Base-by-base conservation (phyloP, 2,329 filamentous ascomycete species). In the Pseudogymnoascus sp. region DNA sequence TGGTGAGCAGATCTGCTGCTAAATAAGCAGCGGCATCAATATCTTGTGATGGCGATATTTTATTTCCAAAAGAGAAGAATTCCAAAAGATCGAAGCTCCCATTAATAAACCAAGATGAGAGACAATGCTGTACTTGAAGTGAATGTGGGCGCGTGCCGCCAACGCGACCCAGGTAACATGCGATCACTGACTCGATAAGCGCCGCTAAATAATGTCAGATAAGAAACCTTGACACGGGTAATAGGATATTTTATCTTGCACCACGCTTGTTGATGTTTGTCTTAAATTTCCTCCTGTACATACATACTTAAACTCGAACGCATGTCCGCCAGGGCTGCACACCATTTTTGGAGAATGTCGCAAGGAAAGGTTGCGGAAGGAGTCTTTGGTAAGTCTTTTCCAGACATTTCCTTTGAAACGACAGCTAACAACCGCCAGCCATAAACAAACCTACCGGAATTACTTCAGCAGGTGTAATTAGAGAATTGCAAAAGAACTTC, bases 371-470 rank as follows among this genome's bases (percentile, higher is more conserved):
- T 84, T 62, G 72, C 84, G 61, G 84, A 88, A 72, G 85, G 85
- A 66, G 78, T 85, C 64, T 83, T 87, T 68, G 83, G 83, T 85
- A 77, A 66, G 72, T 71, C n/a, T 33, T 59, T 33, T 36, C 13
- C 5, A 21, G 13, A 11, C n/a, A 59, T 15, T n/a, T 40, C 65
- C 15, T 13, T 54, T 50, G 29, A 31, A 37, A 57, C 47, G 57
- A 36, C 44, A 8, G 60, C 54, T 68, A 63, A 66, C 41, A 15
- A n/a, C 29, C 57, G 37, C 10, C 68, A 96, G 93, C 90, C 74
- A 88, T 99, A 75, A 91, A 96, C 78, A 99, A 99, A 77, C 94
- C 94, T 29, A 80, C 86, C 70, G 89, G 87, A 69, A 84, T 93
- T 70, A 91, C 88, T 72, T 97, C 93, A 35, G 92, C 92, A 59